Base-by-base conservation (phyloP, 306 rosid genomes). In the Malus sylvestris region DNA sequence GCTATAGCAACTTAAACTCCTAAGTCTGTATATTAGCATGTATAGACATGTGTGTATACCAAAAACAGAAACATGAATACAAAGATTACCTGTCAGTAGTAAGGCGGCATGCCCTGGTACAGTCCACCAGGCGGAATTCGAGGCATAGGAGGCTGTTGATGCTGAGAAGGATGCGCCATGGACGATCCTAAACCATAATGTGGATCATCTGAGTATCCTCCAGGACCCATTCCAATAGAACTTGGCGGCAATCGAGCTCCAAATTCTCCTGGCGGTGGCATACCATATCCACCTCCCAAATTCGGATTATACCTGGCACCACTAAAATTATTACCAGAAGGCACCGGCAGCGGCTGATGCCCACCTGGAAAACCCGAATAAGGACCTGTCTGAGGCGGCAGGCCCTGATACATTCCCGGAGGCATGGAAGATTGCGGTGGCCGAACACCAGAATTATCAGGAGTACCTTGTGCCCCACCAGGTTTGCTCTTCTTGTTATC, bases 71-170 rank as follows among this genome's bases (percentile, higher is more conserved):
- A 13, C 66, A 75, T 4, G 61, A 42, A 20, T 14, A 14, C 8
- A 5, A 25, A 35, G 2, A 68, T 76, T 81, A 91, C 97, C 95
- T 91, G 29, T 30, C 86, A 91, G 79, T 83, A 91, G 84, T 89
- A 91, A 68, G 86, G 93, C 40, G 90, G 93, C 23, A 79, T 6
- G 85, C 80, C 59, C 80, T 62, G 92, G 82, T 89, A 91, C 91
- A 89, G 82, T 8, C 89, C 89, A 46, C 92, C 92, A 10, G 89
- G 91, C 23, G 88, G 92, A 59, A 82, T 88, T 83, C 97, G 89
- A 9, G 97, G 90, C 20, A 82, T 82, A 16, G 78, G 81, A 71
- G 68, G 70, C 23, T 19, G 94, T 87, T 2, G 87, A 86, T 6
- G 92, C 86, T 60, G 81, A 1, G 77, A 49, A 29, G 81, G 81